Base-by-base conservation (phyloP, 768 basidiomycete genomes). In the Punctularia strigosozonata region DNA sequence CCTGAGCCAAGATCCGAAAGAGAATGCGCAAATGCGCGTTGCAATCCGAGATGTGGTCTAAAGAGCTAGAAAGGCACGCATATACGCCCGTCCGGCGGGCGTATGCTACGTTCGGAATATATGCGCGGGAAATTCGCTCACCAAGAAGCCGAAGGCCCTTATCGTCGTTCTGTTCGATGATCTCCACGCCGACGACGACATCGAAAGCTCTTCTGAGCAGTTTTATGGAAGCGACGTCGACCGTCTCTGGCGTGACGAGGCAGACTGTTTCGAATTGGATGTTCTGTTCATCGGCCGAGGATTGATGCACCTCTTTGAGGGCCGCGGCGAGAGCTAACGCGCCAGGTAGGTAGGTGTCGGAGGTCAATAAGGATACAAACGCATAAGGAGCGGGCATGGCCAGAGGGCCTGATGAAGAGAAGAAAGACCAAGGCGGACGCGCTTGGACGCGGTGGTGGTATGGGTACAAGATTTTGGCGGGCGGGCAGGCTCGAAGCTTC, bases 351-450 rank as follows among this genome's bases (percentile, higher is more conserved):
- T 99, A 99, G 20, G 71, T 67, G 55, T 92, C 83, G 23, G 90
- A 88, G 40, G 94, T 90, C 51, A 98, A 63, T 48, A 99, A 82
- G 30, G 94, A 88, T 49, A 83, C 88, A 58, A 95, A 87, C 50
- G 87, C 88, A 70, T 73, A 80, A 57, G 65, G 66, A 65, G 52
- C 41, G 60, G 76, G 67, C 81, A 82, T 83, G 52, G 49, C 57
- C 28, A 10, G 15, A 30, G 28, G 15, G 10, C 15, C 10, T 30
- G 10, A 10, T 30, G 28, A 30, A 30, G 28, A 15, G 15, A 15
- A 30, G 28, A 15, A 30, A 10, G 28, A 15, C 10, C 28, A 30
- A 30, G 15, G 10, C 28, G 15, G 28, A 10, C 10, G 28, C 28
- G 15, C 10, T 15, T 15, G 10, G 10, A 15, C 10, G 28, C 10